phyloP scores from a whole-genome alignment of 768 basidiomycete species.

The Porphyrellus cyaneotinctus region DNA sequence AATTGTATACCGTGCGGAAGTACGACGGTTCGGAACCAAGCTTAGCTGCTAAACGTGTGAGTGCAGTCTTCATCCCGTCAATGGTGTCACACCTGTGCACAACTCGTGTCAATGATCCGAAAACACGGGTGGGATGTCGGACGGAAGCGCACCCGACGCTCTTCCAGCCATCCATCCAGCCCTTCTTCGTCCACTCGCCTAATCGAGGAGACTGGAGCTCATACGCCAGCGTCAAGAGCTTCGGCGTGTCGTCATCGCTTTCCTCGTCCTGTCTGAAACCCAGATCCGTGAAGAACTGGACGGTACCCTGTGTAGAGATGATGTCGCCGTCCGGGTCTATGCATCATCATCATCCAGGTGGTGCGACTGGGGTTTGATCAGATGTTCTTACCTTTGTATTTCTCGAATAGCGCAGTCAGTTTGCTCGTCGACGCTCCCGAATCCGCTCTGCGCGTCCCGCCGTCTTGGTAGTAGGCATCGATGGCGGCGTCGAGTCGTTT shows the following conservation, averaged over 20 bases:
- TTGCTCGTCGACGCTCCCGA: constrained; percentile 47
- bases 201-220: constrained; percentile 74
- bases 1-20: constrained; percentile 74
- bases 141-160: constrained; percentile 50
- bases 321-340: constrained; percentile 56
- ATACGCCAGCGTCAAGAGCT: constrained; percentile 71
- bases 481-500: constrained; percentile 69
- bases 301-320: constrained; percentile 77
- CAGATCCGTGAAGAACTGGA: constrained; percentile 52
- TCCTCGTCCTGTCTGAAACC: constrained; percentile 34
- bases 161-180: constrained; percentile 84
- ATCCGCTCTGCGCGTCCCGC: constrained; percentile 3
- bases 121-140: neutral
- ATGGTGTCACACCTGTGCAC: constrained; percentile 59
- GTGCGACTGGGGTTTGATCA: neutral
- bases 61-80: constrained; percentile 50
- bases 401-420: constrained; percentile 55
- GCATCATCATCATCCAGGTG: neutral
- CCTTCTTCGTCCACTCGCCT: constrained; percentile 65
- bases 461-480: constrained; percentile 66
- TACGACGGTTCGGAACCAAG: constrained; percentile 63
- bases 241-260: constrained; percentile 74
- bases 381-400: constrained; percentile 55
- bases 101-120: constrained; percentile 3
- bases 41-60: constrained; percentile 53